phyloP scores from a whole-genome alignment of 768 basidiomycete genomes.

The Boletus pseudopeckii region DNA sequence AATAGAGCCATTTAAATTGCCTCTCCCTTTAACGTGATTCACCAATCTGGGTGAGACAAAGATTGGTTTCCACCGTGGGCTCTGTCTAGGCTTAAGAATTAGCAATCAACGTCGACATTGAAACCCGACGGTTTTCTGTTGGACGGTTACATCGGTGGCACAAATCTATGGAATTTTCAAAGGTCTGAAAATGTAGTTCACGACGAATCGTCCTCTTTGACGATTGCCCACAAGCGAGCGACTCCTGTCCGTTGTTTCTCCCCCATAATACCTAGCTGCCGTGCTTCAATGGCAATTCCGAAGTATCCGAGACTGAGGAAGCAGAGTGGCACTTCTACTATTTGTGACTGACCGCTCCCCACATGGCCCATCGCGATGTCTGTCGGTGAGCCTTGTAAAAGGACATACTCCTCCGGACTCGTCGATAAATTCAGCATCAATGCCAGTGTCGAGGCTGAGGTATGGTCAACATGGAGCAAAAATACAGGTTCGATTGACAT shows the following conservation, averaged over 20 bases:
- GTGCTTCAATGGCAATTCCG: conserved; percentile 39
- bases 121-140: neutral
- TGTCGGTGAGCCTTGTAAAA: conserved; percentile 64
- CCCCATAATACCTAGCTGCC: conserved; percentile 19
- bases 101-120: neutral
- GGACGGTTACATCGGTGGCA: neutral
- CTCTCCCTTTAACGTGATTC: neutral
- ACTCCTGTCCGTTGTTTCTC: conserved; percentile 21
- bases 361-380: conserved; percentile 67
- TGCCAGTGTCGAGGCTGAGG: conserved; percentile 47
- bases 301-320: conserved; percentile 74
- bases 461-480: conserved; percentile 7
- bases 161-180: neutral
- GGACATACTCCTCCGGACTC: conserved; percentile 60
- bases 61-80: neutral
- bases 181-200: neutral
- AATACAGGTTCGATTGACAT: conserved; percentile 29
- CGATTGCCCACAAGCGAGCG: conserved; percentile 14
- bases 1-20: too few relatives aligned
- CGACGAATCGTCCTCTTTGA: conserved; percentile 10
- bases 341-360: conserved; percentile 47
- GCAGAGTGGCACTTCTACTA: conserved; percentile 57
- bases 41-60: neutral
- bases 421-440: conserved; percentile 53
- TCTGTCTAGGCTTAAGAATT: neutral